A percentile compares a stretch with the other conserved stretches of the same genome.
phyloP scores from a whole-genome alignment of 202 grass and related monocot genomes.

The Eragrostis tef region DNA sequence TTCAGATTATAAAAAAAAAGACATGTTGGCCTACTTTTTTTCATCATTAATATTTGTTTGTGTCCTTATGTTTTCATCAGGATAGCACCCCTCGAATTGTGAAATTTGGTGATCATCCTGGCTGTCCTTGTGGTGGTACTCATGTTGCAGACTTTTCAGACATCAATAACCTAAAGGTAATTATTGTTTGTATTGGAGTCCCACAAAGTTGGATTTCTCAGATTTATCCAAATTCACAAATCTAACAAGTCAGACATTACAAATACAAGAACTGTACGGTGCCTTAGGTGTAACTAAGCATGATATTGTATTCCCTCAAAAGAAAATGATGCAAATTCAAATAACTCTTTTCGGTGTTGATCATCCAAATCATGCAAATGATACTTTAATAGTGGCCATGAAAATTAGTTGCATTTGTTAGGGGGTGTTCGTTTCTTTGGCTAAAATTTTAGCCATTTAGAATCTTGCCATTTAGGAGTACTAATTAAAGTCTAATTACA shows the following conservation, averaged over 20 bases:
- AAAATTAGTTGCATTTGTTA: background rate
- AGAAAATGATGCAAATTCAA: background rate
- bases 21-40: background rate
- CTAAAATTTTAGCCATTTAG: too few species aligned
- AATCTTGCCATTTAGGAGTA: too few species aligned
- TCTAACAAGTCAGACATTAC: background rate
- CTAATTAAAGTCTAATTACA: too few species aligned
- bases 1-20: background rate
- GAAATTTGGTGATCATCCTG: slow-evolving; percentile 68
- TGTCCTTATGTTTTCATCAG: slow-evolving; percentile 49
- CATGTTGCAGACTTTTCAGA: slow-evolving; percentile 70
- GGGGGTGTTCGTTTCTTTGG: too few species aligned
- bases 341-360: background rate
- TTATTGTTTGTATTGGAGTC: background rate
- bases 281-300: background rate
- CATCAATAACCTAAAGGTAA: slow-evolving; percentile 72
- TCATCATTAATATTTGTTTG: background rate
- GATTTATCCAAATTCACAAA: background rate
- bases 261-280: background rate
- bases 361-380: background rate
- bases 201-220: background rate
- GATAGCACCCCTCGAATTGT: slow-evolving; percentile 76
- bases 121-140: slow-evolving; percentile 88
- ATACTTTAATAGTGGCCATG: background rate
- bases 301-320: too few species aligned